Percentiles rank a stretch among this genome's conserved stretches.
Conservation (phyloP, 129 eudicot species). For the Chrysanthemum seticuspe region DNA sequence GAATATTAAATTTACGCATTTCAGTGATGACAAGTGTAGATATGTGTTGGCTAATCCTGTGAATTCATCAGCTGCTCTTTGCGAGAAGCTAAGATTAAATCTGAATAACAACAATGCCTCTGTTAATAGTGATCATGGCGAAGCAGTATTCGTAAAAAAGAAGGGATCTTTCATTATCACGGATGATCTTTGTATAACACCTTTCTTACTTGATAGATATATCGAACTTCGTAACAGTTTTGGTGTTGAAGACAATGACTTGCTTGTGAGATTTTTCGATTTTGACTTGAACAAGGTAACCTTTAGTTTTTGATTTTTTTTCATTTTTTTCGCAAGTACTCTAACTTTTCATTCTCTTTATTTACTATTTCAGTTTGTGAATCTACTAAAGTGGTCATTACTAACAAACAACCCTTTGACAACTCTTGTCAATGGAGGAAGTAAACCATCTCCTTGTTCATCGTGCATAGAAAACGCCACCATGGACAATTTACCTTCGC, state of each 20-base stretch:
- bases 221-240: conserved; percentile 22
- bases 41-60: too few relatives aligned
- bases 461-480: background rate
- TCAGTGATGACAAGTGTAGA: too few relatives aligned
- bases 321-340: background rate
- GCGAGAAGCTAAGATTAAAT: too few relatives aligned
- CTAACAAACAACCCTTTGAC: conserved; percentile 31
- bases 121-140: background rate
- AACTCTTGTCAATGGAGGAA: conserved; percentile 18
- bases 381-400: conserved; percentile 33
- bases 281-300: conserved; percentile 33
- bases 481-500: background rate
- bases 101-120: background rate
- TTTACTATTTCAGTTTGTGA: conserved; percentile 23
- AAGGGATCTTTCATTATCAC: conserved; percentile 24
- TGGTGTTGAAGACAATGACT: conserved; percentile 29
- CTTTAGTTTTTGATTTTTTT: background rate
- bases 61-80: too few relatives aligned
- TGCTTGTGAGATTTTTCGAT: background rate
- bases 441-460: background rate
- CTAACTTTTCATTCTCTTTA: background rate
- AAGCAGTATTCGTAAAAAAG: conserved; percentile 17
- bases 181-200: conserved; percentile 27
- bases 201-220: conserved; percentile 22
- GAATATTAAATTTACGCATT: too few relatives aligned